Base-by-base conservation (phyloP, 345 rosid genomes). In the Diplotaxis tenuifolia region DNA sequence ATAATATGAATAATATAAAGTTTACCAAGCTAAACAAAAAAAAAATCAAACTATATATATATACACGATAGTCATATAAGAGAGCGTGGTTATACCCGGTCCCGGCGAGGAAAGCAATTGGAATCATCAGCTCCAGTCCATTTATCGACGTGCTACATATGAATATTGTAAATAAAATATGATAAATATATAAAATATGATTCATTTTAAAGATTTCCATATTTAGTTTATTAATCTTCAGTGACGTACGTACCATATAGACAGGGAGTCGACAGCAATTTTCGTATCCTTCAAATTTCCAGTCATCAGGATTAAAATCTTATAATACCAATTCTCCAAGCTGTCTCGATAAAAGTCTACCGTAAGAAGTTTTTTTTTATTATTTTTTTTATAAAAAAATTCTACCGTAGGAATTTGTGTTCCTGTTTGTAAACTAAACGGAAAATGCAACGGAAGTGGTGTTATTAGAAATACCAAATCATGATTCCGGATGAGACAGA, bases 61-160 rank as follows among this genome's bases (percentile, higher is more conserved):
- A 0, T n/a, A 7, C 45, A 38, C 19, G 27, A 27, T 11, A 67
- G 9, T 32, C n/a, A 36, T 6, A 12, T 18, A 50, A 50, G 56
- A 53, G 9, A 45, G 66, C 28, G 9, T 59, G 7, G 19, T 40
- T 42, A 70, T 57, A 57, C 96, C 96, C 93, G 21, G 83, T 81
- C 9, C 73, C 95, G 5, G 95, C 95, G 62, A 90, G 83, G 88
- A 93, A 93, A 0, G 92, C 91, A 0, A 93, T 1, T 18, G 96
- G 96, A 70, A 93, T 87, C 98, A 87, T 90, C 90, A 93, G 2
- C 40, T 88, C 92, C 91, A 89, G 86, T 1, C 89, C 90, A 69
- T 93, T 90, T 1, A 93, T 81, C 2, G 86, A 53, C 96, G 90
- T 87, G 79, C 96, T 93, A 84, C 73, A 5, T 54, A 75, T 32